Conservation (phyloP, 169 alveolate genomes). For the Cryptosporidium viatorum region DNA sequence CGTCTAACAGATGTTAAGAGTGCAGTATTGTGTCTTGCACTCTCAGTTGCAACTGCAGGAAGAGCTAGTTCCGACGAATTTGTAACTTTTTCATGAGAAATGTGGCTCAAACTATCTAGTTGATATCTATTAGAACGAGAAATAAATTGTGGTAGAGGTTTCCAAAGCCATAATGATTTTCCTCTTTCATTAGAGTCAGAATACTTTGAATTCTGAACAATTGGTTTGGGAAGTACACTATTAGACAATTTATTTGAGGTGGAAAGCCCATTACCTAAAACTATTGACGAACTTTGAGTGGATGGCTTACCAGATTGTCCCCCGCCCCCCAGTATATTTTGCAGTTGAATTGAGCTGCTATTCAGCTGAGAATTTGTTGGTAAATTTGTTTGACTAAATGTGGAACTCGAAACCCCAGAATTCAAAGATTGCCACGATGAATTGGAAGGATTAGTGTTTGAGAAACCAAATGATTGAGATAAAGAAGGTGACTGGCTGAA, state of each 20-base stretch:
- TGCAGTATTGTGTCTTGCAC: slow-evolving; percentile 56
- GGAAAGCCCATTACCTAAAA: neutral
- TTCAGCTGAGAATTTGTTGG: neutral
- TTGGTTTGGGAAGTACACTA: neutral
- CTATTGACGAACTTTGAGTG: slow-evolving; percentile 13
- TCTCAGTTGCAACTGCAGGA: slow-evolving; percentile 71
- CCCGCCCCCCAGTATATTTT: slow-evolving; percentile 17
- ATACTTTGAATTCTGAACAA: neutral
- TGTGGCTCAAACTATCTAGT: slow-evolving; percentile 5
- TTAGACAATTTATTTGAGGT: slow-evolving; percentile 1
- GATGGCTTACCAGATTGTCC: neutral
- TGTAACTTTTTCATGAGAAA: neutral
- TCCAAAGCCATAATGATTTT: slow-evolving; percentile 71
- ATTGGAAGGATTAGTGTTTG: neutral
- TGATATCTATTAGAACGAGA: slow-evolving; percentile 47
- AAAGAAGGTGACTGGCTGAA: slow-evolving; percentile 34
- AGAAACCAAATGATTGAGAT: slow-evolving; percentile 4
- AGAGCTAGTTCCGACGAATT: slow-evolving; percentile 41
- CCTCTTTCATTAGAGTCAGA: slow-evolving; percentile 59
- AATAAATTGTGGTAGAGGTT: slow-evolving; percentile 65
- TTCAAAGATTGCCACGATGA: neutral
- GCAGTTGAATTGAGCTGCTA: slow-evolving; percentile 18
- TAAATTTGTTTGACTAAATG: neutral
- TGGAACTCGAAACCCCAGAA: neutral
- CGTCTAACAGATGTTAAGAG: slow-evolving; percentile 57